phyloP scores from a whole-genome alignment of 208 protist genomes.

The Leishmania martiniquensis region DNA sequence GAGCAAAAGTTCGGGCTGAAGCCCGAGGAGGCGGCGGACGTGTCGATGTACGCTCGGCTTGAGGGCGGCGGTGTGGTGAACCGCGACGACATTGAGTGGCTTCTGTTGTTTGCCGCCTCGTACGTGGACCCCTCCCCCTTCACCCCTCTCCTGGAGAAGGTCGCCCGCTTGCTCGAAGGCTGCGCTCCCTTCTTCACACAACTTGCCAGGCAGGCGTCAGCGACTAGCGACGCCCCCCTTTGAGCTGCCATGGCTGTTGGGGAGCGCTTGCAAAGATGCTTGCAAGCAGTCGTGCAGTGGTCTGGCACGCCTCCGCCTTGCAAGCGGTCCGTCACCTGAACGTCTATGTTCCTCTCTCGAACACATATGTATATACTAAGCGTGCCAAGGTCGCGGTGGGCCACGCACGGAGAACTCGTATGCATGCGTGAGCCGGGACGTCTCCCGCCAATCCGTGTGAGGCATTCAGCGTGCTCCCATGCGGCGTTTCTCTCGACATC shows the following conservation, averaged over 20 bases:
- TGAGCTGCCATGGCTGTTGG: background rate
- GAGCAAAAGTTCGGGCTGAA: slow-evolving; percentile 42
- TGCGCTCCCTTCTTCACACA: slow-evolving; percentile 33
- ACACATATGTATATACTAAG: slow-evolving; percentile 17
- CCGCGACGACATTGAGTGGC: slow-evolving; percentile 53
- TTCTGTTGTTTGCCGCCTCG: slow-evolving; percentile 49
- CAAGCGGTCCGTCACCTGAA: background rate
- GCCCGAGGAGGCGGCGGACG: slow-evolving; percentile 45
- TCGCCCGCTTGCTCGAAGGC: slow-evolving; percentile 43
- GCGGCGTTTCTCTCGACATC: background rate
- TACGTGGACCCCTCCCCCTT: slow-evolving; percentile 82
- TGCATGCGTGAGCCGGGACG: background rate
- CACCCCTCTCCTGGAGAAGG: slow-evolving; percentile 50
- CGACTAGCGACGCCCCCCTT: background rate
- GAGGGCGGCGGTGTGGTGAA: slow-evolving; percentile 39
- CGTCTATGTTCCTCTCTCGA: slow-evolving; percentile 6
- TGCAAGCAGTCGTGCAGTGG: too few species aligned
- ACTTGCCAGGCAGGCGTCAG: background rate
- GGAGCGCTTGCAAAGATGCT: background rate
- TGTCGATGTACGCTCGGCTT: slow-evolving; percentile 33
- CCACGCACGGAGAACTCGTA: background rate
- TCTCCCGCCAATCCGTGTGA: background rate
- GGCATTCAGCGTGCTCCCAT: background rate
- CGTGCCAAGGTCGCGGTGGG: background rate
- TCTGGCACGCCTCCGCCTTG: background rate